Base-by-base conservation (phyloP, 2,329 filamentous ascomycete species). In the Bipolaris victoriae region DNA sequence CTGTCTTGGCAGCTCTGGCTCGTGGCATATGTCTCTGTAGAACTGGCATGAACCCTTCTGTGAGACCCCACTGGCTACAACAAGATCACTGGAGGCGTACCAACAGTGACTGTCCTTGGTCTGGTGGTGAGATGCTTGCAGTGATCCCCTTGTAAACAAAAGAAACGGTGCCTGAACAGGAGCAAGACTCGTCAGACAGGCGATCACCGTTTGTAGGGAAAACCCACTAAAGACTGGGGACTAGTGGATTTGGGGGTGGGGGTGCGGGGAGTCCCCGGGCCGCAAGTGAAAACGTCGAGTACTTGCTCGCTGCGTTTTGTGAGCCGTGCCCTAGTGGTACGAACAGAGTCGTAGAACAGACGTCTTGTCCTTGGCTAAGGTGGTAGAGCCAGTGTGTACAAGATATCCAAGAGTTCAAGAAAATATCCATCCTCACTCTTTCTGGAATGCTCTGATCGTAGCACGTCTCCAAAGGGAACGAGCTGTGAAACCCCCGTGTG, bases 51-150 rank as follows among this genome's bases (percentile, higher is more conserved):
- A 11, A 3, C 11, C 40, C 37, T 41, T 46, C 29, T 31, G 11
- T 7, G 13, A 15, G 5, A 20, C 24, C 43, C 16, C n/a, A 55
- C 49, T 57, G 57, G 53, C 31, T 7, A 43, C 13, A 44, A 18
- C 13, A 31, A 26, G 40, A 13, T 24, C 36, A 22, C 44, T 15
- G 39, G 22, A 40, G 22, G 41, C 10, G 4, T 49, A 20, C 48
- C n/a, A 45, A 29, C 29, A 47, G 26, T 39, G 26, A 31, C 49
- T 47, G 15, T 39, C 37, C n/a, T 40, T 46, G 1, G n/a, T 18
- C 51, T 33, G 20, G 5, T 20, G 44, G 45, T 33, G 47, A 33
- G 22, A 7, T 11, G 15, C 16, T 39, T 46, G 31, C 22, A 18
- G n/a, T 49, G 43, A 36, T 46, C 11, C 15, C 18, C 6, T 39